Evolutionary conservation across 495 filamentous ascomycete genomes (phyloP).

Genomic region (Echria macrotheca): DNA sequence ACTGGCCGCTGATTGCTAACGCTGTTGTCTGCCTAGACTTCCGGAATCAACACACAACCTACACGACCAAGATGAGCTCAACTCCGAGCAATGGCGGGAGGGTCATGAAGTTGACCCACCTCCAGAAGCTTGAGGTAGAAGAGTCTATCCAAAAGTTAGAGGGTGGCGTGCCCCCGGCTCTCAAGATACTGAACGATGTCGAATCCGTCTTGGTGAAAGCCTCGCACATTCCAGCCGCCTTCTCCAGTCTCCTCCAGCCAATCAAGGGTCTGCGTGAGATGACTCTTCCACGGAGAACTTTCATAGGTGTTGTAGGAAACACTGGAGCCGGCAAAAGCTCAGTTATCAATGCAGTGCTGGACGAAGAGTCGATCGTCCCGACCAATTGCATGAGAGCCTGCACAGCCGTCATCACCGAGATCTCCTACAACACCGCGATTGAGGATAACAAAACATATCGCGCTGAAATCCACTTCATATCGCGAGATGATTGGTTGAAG

Average conservation of each 20-base stretch:
- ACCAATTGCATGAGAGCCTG: conserved; percentile 49
- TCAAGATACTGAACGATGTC: not conserved
- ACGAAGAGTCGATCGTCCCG: conserved; percentile 43
- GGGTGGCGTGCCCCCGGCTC: not conserved
- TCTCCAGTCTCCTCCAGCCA: conserved; percentile 40
- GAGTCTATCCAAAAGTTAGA: not conserved
- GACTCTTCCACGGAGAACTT: conserved; percentile 23
- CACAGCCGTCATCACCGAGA: conserved; percentile 62
- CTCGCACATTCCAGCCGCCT: conserved; percentile 9
- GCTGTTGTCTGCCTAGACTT: too few relatives aligned
- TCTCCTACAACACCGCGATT: conserved; percentile 51
- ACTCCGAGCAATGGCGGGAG: too few relatives aligned
- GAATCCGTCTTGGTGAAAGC: not conserved
- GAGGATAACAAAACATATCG: conserved; percentile 42
- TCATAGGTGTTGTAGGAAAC: conserved; percentile 54
- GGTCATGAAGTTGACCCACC: not conserved
- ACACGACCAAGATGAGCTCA: too few relatives aligned
- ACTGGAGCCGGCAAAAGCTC: conserved; percentile 58
- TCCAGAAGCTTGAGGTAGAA: not conserved
- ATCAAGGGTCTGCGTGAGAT: conserved; percentile 27
- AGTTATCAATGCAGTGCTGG: conserved; percentile 55
- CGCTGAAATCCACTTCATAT: conserved; percentile 60
- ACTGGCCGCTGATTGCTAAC: too few relatives aligned
- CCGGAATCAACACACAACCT: too few relatives aligned
- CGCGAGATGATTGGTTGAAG: conserved; percentile 46